These are phyloP conservation scores for Coelastrella sp. DNA, from an alignment of 139 green algal genomes.

Conservation along the genomic window DNA sequence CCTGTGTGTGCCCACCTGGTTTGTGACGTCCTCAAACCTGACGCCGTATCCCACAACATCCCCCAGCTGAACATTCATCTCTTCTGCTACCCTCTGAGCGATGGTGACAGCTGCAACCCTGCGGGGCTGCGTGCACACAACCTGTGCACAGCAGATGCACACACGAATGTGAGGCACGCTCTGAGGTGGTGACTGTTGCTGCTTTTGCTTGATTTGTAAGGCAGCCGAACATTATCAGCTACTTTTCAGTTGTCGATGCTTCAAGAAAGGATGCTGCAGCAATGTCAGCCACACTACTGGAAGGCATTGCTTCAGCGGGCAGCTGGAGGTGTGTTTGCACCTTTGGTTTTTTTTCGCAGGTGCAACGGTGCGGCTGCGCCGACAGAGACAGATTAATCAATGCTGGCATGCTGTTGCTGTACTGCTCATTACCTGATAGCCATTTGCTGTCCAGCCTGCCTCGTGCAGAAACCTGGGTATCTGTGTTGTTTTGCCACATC, in stretches of 20 bases:
- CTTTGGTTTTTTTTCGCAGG: no score
- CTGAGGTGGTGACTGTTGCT: not conserved
- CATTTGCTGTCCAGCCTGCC: constrained; percentile 62
- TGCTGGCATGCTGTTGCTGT: constrained; percentile 7
- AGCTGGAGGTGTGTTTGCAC: no score
- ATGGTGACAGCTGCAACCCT: constrained; percentile 87
- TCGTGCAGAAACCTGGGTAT: constrained; percentile 83
- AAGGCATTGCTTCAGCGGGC: no score
- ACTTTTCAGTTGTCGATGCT: no score
- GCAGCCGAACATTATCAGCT: no score
- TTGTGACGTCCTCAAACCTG: constrained; percentile 81
- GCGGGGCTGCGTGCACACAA: constrained; percentile 88
- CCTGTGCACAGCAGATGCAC: constrained; percentile 41
- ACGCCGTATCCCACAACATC: constrained; percentile 85
- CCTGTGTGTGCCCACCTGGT: constrained; percentile 45
- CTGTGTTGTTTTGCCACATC: constrained; percentile 94
- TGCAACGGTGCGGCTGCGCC: no score
- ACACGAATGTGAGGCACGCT: constrained; percentile 44
- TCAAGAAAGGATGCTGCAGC: no score
- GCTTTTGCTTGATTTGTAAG: not conserved
- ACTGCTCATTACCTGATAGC: constrained; percentile 44
- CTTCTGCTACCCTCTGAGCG: constrained; percentile 84
- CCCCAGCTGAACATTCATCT: constrained; percentile 74
- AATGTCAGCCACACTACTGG: not conserved
- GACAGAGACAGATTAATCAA: not conserved